Evolutionary conservation across 2,329 filamentous ascomycete genomes (phyloP).

Genomic region (Apiospora kogelbergensis): DNA sequence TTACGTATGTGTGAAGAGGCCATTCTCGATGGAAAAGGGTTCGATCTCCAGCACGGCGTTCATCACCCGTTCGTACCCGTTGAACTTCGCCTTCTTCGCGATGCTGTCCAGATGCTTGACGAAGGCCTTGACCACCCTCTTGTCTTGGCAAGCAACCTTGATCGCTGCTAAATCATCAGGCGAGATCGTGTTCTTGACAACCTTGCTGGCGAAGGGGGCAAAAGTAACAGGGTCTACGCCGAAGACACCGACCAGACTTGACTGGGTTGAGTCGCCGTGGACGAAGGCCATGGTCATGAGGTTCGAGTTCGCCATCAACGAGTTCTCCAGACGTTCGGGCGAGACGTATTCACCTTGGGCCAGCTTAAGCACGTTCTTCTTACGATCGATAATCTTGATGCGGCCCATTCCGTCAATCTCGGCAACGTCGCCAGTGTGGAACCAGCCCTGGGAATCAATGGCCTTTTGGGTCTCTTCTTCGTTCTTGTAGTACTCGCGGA

Average conservation of each 20-base stretch:
- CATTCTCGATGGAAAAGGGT: conserved; percentile 91
- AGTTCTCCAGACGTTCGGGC: conserved; percentile 94
- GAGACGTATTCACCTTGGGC: conserved; percentile 98
- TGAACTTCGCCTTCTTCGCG: conserved; percentile 82
- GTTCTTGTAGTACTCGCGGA: conserved; percentile 89
- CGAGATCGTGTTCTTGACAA: conserved; percentile 67
- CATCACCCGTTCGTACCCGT: conserved; percentile 82
- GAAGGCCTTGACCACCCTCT: conserved; percentile 72
- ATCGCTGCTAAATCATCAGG: conserved; percentile 67
- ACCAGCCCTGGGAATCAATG: conserved; percentile 89
- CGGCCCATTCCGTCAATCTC: conserved; percentile 82
- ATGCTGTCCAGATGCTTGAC: conserved; percentile 77
- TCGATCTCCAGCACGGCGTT: conserved; percentile 76
- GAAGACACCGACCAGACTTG: conserved; percentile 81
- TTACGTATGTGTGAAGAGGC: conserved; percentile 85
- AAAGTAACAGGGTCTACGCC: conserved; percentile 85
- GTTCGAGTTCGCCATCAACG: conserved; percentile 79
- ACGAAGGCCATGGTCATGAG: conserved; percentile 82
- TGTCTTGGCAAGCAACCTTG: conserved; percentile 64
- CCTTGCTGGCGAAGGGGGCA: conserved; percentile 74
- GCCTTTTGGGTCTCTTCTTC: conserved; percentile 81
- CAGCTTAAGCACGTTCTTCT: conserved; percentile 99
- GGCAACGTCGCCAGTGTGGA: conserved; percentile 92
- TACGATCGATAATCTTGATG: conserved; percentile 90
- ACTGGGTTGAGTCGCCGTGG: conserved; percentile 84